Evolutionary conservation across 805 yeast genomes (phyloP).

Genomic region (Wickerhamiella domercqiae): DNA sequence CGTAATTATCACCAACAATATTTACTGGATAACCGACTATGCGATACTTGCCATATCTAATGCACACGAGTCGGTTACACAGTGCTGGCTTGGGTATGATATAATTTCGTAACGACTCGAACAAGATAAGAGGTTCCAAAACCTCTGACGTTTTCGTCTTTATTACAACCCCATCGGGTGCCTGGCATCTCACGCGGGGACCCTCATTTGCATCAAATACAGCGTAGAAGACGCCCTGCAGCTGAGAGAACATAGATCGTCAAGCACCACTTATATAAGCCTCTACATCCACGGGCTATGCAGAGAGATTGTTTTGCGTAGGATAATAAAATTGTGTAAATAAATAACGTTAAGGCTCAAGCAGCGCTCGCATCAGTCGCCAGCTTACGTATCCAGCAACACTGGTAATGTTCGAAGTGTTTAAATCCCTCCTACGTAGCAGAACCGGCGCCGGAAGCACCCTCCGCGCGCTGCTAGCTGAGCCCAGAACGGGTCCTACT

Average conservation of each 20-base stretch:
- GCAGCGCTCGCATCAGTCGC: conserved; percentile 9
- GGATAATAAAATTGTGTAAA: neutral
- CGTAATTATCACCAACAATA: conserved; percentile 56
- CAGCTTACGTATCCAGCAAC: conserved; percentile 18
- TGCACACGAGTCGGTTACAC: conserved; percentile 65
- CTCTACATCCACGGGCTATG: too few species aligned
- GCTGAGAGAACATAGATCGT: conserved; percentile 65
- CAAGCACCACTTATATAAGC: too few species aligned
- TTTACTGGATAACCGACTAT: conserved; percentile 83
- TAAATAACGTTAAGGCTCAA: neutral
- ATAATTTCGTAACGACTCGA: conserved; percentile 76
- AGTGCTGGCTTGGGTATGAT: conserved; percentile 86
- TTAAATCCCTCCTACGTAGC: conserved; percentile 10
- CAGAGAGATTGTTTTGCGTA: too few species aligned
- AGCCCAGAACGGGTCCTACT: too few species aligned
- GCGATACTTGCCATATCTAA: conserved; percentile 53
- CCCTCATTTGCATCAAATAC: conserved; percentile 95
- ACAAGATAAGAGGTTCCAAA: conserved; percentile 39
- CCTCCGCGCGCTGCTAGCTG: too few species aligned
- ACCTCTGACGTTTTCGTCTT: conserved; percentile 15
- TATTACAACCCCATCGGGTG: conserved; percentile 54
- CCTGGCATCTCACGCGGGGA: conserved; percentile 78
- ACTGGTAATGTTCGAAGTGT: conserved; percentile 13
- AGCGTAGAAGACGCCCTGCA: conserved; percentile 73
- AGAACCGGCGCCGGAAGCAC: too few species aligned